A percentile compares a stretch with the other conserved stretches of the same genome.
These are phyloP conservation scores for Xanthoconium purpureum DNA, from an alignment of 768 basidiomycete species.

Conservation along the genomic window DNA sequence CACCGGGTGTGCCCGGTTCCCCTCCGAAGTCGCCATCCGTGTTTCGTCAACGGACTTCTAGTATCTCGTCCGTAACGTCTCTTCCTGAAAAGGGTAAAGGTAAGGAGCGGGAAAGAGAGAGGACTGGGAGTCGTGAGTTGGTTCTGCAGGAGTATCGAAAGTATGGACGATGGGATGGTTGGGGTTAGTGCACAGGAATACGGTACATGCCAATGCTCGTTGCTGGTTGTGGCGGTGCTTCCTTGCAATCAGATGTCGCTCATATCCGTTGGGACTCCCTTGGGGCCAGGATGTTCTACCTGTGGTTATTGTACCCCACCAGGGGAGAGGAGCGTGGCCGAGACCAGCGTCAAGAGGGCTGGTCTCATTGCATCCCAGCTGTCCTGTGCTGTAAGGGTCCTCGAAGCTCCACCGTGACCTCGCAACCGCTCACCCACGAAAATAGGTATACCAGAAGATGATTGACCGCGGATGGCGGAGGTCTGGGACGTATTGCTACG, in stretches of 20 bases:
- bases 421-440: conserved; percentile 3
- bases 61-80: conserved; percentile 48
- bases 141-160: conserved; percentile 72
- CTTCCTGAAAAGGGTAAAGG: conserved; percentile 53
- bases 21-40: conserved; percentile 42
- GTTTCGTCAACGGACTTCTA: conserved; percentile 49
- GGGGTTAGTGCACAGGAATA: conserved; percentile 45
- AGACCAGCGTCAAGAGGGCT: conserved; percentile 47
- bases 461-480: conserved; percentile 84
- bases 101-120: conserved; percentile 52
- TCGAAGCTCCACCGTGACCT: background rate
- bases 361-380: conserved; percentile 49
- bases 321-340: conserved; percentile 41
- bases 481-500: conserved; percentile 83
- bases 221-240: too few relatives aligned
- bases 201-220: background rate
- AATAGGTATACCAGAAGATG: conserved; percentile 75
- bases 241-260: conserved; percentile 16
- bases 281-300: conserved; percentile 34
- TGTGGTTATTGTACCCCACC: conserved; percentile 70
- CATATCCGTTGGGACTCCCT: conserved; percentile 28
- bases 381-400: conserved; percentile 46
- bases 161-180: conserved; percentile 89
- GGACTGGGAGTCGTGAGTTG: conserved; percentile 63
- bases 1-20: conserved; percentile 35